Conservation (phyloP, 2,329 filamentous ascomycete species). For the Ophiostoma sp. region DNA sequence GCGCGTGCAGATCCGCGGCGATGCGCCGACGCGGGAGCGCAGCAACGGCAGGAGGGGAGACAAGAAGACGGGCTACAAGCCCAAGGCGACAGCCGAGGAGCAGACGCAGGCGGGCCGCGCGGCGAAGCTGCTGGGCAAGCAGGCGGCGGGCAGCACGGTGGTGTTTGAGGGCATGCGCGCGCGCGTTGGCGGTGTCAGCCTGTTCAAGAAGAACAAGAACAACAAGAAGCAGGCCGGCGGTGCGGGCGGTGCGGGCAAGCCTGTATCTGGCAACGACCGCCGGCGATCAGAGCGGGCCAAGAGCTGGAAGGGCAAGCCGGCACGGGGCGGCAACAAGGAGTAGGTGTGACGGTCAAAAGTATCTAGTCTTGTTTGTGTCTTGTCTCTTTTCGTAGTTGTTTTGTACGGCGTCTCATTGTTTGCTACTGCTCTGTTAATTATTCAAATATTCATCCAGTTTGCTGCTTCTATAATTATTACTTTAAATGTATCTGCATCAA, state of each 20-base stretch:
- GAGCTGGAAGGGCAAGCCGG: slow-evolving; percentile 14
- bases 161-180: slow-evolving; percentile 80
- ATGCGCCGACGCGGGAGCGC: neutral
- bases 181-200: slow-evolving; percentile 59
- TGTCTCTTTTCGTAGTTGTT: too few relatives aligned
- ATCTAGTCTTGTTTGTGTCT: neutral
- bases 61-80: slow-evolving; percentile 52
- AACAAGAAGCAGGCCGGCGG: slow-evolving; percentile 15
- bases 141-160: slow-evolving; percentile 53
- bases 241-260: neutral
- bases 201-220: slow-evolving; percentile 31
- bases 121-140: slow-evolving; percentile 65
- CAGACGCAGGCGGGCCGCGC: slow-evolving; percentile 69
- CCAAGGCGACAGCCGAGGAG: slow-evolving; percentile 62
- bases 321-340: neutral
- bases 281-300: slow-evolving; percentile 10
- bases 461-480: too few relatives aligned
- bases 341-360: neutral
- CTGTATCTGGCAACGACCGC: neutral
- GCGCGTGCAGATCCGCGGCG: slow-evolving; percentile 28
- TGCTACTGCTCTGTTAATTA: too few relatives aligned
- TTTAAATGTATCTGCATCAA: too few relatives aligned
- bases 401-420: neutral
- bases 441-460: too few relatives aligned
- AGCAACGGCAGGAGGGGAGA: neutral